Base-by-base conservation (phyloP, 2,329 filamentous ascomycete genomes). In the Delphinella strobiligena region DNA sequence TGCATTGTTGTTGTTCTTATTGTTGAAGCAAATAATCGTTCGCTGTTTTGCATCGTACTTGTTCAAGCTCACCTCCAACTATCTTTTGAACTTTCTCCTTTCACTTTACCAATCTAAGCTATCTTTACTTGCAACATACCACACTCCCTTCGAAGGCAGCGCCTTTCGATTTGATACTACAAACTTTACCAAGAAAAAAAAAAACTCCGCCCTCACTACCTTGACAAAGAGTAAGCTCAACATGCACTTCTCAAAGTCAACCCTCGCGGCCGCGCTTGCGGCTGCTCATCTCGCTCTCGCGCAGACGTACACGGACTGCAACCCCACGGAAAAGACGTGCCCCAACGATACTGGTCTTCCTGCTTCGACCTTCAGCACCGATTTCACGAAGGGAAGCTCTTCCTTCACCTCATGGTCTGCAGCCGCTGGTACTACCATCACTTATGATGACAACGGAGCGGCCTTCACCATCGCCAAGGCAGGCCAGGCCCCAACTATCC, bases 301-400 rank as follows among this genome's bases (percentile, higher is more conserved):
- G 36, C 89, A 95, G 60, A 86, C 87, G 22, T 76, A 62, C 41
- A 86, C 83, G 5, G 59, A 69, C 31, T 96, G 88, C 67, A 79
- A 93, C 54, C 88, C 89, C 4, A 68, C 80, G 52, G 72, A 86
- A 47, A 61, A 64, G 44, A 75, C 71, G 32, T 93, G 87, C 57
- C 75, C 82, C 1, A 59, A 76, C 31, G 73, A 91, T 57, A 69
- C 76, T 2, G 87, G 83, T 10, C 71, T 93, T 14, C 76, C 79
- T 41, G 75, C 74, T 38, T 58, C 46, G 19, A 65, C 65, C 42
- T 68, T 63, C 47, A 61, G 58, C 27, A 64, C 67, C 49, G 58
- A 69, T 51, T 70, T 71, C 55, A 66, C 62, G 5, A 57, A 69
- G 22, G 69, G 78, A 59, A 66, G 64, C 34, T 82, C 76, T 61